Base-by-base conservation (phyloP, 2,329 filamentous ascomycete genomes). In the Fusarium albidum region DNA sequence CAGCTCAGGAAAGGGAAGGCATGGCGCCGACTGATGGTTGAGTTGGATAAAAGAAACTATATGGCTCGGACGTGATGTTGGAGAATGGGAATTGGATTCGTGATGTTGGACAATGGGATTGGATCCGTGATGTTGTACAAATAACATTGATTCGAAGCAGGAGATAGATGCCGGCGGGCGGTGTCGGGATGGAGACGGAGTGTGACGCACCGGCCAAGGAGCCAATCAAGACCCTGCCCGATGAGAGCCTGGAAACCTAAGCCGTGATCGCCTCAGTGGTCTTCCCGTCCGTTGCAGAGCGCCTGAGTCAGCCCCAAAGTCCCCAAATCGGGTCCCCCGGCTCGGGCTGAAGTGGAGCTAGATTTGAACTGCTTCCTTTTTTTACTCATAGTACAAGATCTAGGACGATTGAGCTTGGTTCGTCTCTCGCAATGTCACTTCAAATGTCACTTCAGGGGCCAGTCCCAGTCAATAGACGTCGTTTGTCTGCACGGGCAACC, bases 191-290 rank as follows among this genome's bases (percentile, higher is more conserved):
- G 32, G 45, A 39, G 28, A 41, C 43, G 58, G 57, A 64, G 63
- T 64, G 59, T 67, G 65, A 67, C 65, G 56, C 65, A 67, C 66
- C 65, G 56, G 61, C 52, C 43, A 59, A 44, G 33, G 31, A 37
- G 25, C 65, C 65, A 67, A 67, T 67, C 65, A 67, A 32, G 34
- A 49, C n/a, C n/a, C n/a, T n/a, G 40, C 8, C 35, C 40, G 28
- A 47, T 41, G 28, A 53, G 50, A 61, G 50, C 44, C 59, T 63
- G 59, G 49, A 45, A 34, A n/a, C n/a, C n/a, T n/a, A n/a, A 49
- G 35, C 43, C n/a, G 32, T 62, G 49, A 62, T 52, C 28, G 49
- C 56, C 63, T 61, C 39, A 63, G 59, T 63, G 59, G 63, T 43
- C 39, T 45, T 50, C n/a, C n/a, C n/a, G n/a, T n/a, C 38, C 28